These are phyloP conservation scores for Biscogniauxia marginata DNA, from an alignment of 2,329 filamentous ascomycete genomes.

Conservation along the genomic window DNA sequence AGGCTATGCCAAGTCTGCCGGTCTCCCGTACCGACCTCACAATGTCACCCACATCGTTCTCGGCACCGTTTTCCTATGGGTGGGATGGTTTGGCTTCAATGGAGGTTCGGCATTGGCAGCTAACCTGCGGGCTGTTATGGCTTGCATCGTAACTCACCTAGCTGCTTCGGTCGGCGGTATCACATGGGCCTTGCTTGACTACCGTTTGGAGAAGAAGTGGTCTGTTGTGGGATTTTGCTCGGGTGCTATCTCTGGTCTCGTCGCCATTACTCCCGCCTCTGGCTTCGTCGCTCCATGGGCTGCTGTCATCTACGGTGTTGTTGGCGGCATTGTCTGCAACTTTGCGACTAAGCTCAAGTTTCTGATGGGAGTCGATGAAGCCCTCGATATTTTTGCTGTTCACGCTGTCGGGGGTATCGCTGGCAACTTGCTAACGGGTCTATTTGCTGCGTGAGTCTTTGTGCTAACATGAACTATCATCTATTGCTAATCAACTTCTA, in stretches of 20 bases:
- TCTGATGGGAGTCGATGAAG: conserved; percentile 74
- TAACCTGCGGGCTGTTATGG: conserved; percentile 87
- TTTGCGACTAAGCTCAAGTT: conserved; percentile 84
- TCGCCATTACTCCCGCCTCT: conserved; percentile 81
- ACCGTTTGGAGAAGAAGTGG: conserved; percentile 90
- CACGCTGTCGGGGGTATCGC: conserved; percentile 82
- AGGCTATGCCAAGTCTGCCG: conserved; percentile 59
- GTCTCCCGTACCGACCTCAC: conserved; percentile 67
- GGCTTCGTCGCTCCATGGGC: conserved; percentile 73
- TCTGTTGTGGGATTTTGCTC: conserved; percentile 93
- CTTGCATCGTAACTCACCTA: conserved; percentile 83
- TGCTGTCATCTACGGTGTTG: conserved; percentile 57
- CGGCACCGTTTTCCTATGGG: conserved; percentile 78
- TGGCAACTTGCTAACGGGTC: conserved; percentile 74
- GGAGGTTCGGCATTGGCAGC: conserved; percentile 78
- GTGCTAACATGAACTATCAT: neutral
- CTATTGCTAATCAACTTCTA: conserved; percentile 25
- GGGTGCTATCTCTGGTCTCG: conserved; percentile 80
- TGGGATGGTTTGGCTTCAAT: conserved; percentile 97
- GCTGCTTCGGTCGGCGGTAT: conserved; percentile 79
- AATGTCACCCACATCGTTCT: conserved; percentile 73
- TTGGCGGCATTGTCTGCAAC: conserved; percentile 69
- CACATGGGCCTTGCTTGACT: conserved; percentile 83
- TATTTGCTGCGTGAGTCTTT: conserved; percentile 65
- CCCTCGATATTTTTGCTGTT: conserved; percentile 88